Conservation (phyloP, 257 asterid genomes). For the Solanum virginianum region DNA sequence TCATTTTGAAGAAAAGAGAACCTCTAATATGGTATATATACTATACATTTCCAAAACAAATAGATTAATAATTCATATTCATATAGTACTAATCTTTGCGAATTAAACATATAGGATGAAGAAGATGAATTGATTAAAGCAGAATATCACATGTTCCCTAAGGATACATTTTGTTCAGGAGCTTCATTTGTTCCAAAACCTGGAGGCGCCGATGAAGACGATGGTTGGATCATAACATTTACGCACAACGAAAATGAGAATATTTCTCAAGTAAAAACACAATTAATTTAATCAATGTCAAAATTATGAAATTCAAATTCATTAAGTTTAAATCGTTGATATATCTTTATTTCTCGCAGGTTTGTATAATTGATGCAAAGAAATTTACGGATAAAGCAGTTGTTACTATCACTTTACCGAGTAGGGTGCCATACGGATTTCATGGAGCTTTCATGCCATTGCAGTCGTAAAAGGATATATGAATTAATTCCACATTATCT, state of each 20-base stretch:
- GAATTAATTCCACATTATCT: not conserved
- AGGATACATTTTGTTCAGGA: slow-evolving; percentile 11
- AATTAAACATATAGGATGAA: not conserved
- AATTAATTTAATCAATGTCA: not conserved
- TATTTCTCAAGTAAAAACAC: slow-evolving; percentile 4
- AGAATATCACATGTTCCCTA: slow-evolving; percentile 12
- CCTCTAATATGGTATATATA: not conserved
- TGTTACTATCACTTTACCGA: slow-evolving; percentile 14
- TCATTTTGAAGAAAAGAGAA: not conserved
- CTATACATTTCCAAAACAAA: not conserved
- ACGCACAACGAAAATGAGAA: slow-evolving; percentile 11
- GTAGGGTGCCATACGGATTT: slow-evolving; percentile 28
- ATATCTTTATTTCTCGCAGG: slow-evolving; percentile 4
- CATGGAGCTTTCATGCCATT: slow-evolving; percentile 17
- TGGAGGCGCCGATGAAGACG: slow-evolving; percentile 11
- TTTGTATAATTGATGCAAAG: slow-evolving; percentile 20
- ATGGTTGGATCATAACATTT: slow-evolving; percentile 21
- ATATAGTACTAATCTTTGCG: not conserved
- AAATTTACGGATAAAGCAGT: slow-evolving; percentile 11
- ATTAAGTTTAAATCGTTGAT: not conserved
- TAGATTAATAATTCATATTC: not conserved
- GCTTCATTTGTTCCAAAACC: slow-evolving; percentile 7
- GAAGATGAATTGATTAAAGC: not conserved
- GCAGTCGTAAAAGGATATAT: not conserved
- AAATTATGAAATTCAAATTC: not conserved